Base-by-base conservation (phyloP, 1,284 basidiomycete species). In the Apiotrichum domesticum region DNA sequence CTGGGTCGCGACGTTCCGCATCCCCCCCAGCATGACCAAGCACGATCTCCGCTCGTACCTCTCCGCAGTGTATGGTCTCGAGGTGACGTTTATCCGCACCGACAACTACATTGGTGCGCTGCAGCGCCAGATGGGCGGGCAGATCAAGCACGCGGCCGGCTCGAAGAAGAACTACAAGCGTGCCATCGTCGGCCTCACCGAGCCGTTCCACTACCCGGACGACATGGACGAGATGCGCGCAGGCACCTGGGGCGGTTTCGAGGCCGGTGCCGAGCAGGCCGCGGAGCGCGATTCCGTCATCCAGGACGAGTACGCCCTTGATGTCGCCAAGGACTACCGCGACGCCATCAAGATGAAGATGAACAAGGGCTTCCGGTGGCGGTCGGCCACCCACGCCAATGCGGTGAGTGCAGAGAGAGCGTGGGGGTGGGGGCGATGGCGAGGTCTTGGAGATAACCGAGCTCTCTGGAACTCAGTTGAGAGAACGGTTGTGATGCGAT, bases 1-100 rank as follows among this genome's bases (percentile, higher is more conserved):
- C 1, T 93, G 87, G 79, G 87, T 92, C 74, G 93, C 93, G 6
- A 97, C 94, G 1, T 96, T 97, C 81, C 87, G 90, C 56, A 83
- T 96, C 44, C 79, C 80, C 1, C 85, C 85, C 57, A 85, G 84
- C 52, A 82, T 95, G 77, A 95, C 91, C 56, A 97, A 97, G 79
- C 90, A 87, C 61, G 90, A 93, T 76, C 79, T 97, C 37, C 85
- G 91, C 47, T 87, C 87, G 3, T 95, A 96, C 75, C 83, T 97
- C 35, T 78, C 79, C 40, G 81, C 90, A 34, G 83, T 88, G 45
- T 97, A 97, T 70, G 89, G 88, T 62, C 86, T 96, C 43, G 80
- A 85, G 67, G 87, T 87, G 55, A 96, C 93, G 7, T 97, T 94
- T 77, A 90, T 95, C 63, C 89, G 92, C 43, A 96, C 93, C 14